Conservation (phyloP, 2,329 filamentous ascomycete genomes). For the Arthrobotrys conoides region DNA sequence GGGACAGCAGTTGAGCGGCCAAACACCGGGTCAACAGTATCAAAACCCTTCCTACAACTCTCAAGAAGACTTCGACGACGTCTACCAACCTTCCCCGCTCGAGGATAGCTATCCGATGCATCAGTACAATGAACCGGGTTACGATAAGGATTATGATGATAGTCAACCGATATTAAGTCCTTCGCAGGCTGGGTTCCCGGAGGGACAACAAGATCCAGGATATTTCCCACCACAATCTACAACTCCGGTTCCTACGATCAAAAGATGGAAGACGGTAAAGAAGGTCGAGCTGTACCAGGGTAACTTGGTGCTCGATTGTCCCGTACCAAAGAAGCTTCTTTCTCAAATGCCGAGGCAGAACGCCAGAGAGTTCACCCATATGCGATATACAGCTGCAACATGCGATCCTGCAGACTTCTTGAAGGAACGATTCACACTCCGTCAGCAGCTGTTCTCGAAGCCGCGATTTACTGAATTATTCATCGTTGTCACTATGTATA, state of each 20-base stretch:
- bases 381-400: slow-evolving; percentile 78
- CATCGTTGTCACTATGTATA: slow-evolving; percentile 87
- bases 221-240: slow-evolving; percentile 68
- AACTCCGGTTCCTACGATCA: slow-evolving; percentile 75
- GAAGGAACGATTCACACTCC: slow-evolving; percentile 77
- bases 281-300: slow-evolving; percentile 97
- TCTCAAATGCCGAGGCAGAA: slow-evolving; percentile 83
- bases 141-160: slow-evolving; percentile 73
- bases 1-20: slow-evolving; percentile 70
- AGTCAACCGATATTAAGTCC: slow-evolving; percentile 70
- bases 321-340: slow-evolving; percentile 87
- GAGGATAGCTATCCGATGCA: slow-evolving; percentile 72
- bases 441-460: slow-evolving; percentile 78
- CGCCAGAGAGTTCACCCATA: slow-evolving; percentile 77
- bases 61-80: slow-evolving; percentile 88
- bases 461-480: slow-evolving; percentile 79
- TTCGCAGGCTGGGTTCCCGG: slow-evolving; percentile 64
- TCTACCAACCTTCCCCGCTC: slow-evolving; percentile 79
- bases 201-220: slow-evolving; percentile 63
- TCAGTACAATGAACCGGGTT: slow-evolving; percentile 68
- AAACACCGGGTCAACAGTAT: slow-evolving; percentile 75
- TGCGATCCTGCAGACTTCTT: slow-evolving; percentile 79
- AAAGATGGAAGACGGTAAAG: slow-evolving; percentile 98
- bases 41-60: slow-evolving; percentile 79
- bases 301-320: slow-evolving; percentile 96